Evolutionary conservation across 1,284 basidiomycete genomes (phyloP).

Genomic region (Cutaneotrichosporon cyanovorans): DNA sequence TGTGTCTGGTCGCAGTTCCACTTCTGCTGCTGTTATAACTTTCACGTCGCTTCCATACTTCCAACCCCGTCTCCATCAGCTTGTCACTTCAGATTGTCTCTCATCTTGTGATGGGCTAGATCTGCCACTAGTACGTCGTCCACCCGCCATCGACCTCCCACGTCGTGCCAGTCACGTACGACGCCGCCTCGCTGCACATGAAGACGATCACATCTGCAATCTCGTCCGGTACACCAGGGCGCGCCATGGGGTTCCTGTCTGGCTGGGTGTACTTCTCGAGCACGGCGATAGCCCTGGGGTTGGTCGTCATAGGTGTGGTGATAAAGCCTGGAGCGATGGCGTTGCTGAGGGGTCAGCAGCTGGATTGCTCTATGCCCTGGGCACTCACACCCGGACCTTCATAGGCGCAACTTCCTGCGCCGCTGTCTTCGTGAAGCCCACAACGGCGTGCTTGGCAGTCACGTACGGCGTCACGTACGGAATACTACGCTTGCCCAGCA

Average conservation of each 20-base stretch:
- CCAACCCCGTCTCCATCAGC: no score
- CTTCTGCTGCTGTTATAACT: no score
- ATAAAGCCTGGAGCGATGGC: slow-evolving; percentile 16
- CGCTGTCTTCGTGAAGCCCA: slow-evolving; percentile 16
- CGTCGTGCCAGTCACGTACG: slow-evolving; percentile 26
- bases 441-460: slow-evolving; percentile 20
- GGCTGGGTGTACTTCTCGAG: slow-evolving; percentile 11
- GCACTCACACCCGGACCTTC: slow-evolving; percentile 14
- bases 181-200: slow-evolving; percentile 26
- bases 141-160: slow-evolving; percentile 33
- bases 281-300: not conserved
- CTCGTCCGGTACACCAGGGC: slow-evolving; percentile 26
- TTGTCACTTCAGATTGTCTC: no score
- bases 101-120: no score
- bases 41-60: no score
- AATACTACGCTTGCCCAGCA: slow-evolving; percentile 3
- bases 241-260: slow-evolving; percentile 20
- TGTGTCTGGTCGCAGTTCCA: no score
- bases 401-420: slow-evolving; percentile 13
- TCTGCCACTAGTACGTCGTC: not conserved
- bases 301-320: slow-evolving; percentile 5
- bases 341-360: slow-evolving; percentile 9
- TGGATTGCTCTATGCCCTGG: no score
- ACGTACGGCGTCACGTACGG: slow-evolving; percentile 4
- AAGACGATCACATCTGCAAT: slow-evolving; percentile 31